Conservation (phyloP, 805 yeast species). For the Lipomyces kockii region DNA sequence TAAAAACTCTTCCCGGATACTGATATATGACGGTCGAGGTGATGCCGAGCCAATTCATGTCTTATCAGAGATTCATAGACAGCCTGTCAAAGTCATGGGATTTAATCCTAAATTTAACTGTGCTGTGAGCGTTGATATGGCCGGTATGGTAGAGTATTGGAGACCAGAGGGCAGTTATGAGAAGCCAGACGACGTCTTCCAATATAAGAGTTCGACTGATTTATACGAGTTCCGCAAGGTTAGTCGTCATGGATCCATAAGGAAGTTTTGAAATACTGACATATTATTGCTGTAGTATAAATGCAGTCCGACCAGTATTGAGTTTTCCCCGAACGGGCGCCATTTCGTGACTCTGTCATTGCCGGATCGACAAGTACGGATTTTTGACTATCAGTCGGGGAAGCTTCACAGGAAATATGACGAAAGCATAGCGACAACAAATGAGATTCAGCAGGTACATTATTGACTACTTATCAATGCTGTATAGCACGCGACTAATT, state of each 20-base stretch:
- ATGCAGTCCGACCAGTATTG: constrained; percentile 38
- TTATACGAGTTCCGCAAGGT: constrained; percentile 47
- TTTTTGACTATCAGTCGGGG: constrained; percentile 48
- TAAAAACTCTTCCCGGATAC: constrained; percentile 29
- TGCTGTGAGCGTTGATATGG: constrained; percentile 42
- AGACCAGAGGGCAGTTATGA: constrained; percentile 33
- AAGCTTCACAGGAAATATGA: constrained; percentile 44
- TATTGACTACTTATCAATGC: background rate
- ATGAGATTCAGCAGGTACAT: constrained; percentile 40
- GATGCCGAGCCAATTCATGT: constrained; percentile 32
- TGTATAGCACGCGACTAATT: background rate
- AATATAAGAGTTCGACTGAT: constrained; percentile 50
- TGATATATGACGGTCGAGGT: constrained; percentile 39
- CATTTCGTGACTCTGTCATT: constrained; percentile 43
- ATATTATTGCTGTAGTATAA: constrained; percentile 31
- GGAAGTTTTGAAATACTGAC: background rate
- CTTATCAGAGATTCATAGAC: constrained; percentile 38
- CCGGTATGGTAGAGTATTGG: constrained; percentile 50
- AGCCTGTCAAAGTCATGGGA: constrained; percentile 38
- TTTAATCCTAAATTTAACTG: constrained; percentile 41
- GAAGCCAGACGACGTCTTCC: constrained; percentile 43
- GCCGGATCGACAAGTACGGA: constrained; percentile 45
- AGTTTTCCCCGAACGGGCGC: constrained; percentile 42
- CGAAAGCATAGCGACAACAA: constrained; percentile 40
- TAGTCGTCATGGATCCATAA: background rate